Evolutionary conservation across 108 stramenopile species (phyloP).

Genomic region (Discostella stelligeroides): DNA sequence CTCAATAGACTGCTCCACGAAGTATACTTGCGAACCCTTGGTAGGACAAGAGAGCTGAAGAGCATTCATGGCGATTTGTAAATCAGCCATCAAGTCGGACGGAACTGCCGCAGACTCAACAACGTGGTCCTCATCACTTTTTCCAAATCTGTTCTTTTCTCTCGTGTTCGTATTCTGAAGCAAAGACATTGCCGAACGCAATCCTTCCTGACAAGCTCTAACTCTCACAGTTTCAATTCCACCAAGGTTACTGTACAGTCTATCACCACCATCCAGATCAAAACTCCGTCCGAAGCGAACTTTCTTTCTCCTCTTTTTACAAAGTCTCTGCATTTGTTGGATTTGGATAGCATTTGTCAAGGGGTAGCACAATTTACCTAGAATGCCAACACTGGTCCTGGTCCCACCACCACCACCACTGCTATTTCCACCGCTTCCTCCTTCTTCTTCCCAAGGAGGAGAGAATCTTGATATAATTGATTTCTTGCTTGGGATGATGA

Average conservation of each 20-base stretch:
- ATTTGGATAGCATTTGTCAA: too few species aligned
- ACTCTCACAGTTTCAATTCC: constrained; percentile 69
- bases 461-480: too few species aligned
- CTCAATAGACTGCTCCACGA: constrained; percentile 33
- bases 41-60: constrained; percentile 33
- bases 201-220: constrained; percentile 42
- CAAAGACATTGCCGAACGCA: constrained; percentile 28
- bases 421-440: neutral
- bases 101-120: neutral
- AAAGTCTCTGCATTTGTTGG: constrained; percentile 12
- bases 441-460: constrained; percentile 34
- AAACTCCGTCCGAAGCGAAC: constrained; percentile 55
- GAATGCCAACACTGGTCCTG: too few species aligned
- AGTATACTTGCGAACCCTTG: constrained; percentile 40
- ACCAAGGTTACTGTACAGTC: constrained; percentile 56
- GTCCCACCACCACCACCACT: neutral
- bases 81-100: constrained; percentile 6
- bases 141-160: too few species aligned
- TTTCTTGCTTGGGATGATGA: too few species aligned
- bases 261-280: constrained; percentile 68
- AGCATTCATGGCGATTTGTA: constrained; percentile 29
- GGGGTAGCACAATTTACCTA: too few species aligned
- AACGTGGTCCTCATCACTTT: constrained; percentile 3
- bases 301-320: constrained; percentile 27
- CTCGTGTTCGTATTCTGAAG: too few species aligned